Conservation (phyloP, 331 rosid species). For the Dryas integrifolia region DNA sequence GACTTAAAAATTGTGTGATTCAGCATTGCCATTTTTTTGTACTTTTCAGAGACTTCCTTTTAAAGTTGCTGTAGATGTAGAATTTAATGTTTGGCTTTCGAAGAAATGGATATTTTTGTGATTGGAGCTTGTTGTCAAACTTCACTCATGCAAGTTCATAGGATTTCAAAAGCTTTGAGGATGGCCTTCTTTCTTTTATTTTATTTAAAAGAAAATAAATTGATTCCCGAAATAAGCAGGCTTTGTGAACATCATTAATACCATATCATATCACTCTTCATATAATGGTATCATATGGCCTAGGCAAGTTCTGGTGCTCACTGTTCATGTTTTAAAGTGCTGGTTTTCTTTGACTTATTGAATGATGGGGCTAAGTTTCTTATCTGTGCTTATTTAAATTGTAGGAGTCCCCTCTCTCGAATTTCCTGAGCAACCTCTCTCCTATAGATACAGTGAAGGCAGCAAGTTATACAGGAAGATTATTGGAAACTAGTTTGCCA, state of each 20-base stretch:
- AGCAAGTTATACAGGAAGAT: not conserved
- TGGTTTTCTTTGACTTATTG: not conserved
- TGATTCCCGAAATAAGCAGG: not conserved
- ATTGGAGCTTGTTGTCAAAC: not conserved
- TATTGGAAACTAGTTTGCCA: constrained; percentile 16
- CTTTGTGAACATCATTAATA: not conserved
- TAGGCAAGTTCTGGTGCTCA: not conserved
- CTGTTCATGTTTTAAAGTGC: not conserved
- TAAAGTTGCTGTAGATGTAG: no score
- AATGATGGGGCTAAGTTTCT: not conserved
- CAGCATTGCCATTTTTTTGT: no score
- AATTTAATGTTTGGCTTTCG: not conserved
- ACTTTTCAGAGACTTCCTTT: no score
- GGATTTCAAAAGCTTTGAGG: not conserved
- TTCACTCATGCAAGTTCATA: not conserved
- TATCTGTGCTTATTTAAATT: not conserved
- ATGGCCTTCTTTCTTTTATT: not conserved
- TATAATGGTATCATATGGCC: not conserved
- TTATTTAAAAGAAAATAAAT: not conserved
- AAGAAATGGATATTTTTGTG: not conserved
- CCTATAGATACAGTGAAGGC: constrained; percentile 14
- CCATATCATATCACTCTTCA: not conserved
- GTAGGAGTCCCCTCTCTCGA: constrained; percentile 28
- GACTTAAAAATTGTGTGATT: no score
- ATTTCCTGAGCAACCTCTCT: constrained; percentile 25